Percentiles rank a stretch among this genome's conserved stretches.
These are phyloP conservation scores for Colletotrichum agaves DNA, from an alignment of 2,329 filamentous ascomycete species.

Conservation along the genomic window DNA sequence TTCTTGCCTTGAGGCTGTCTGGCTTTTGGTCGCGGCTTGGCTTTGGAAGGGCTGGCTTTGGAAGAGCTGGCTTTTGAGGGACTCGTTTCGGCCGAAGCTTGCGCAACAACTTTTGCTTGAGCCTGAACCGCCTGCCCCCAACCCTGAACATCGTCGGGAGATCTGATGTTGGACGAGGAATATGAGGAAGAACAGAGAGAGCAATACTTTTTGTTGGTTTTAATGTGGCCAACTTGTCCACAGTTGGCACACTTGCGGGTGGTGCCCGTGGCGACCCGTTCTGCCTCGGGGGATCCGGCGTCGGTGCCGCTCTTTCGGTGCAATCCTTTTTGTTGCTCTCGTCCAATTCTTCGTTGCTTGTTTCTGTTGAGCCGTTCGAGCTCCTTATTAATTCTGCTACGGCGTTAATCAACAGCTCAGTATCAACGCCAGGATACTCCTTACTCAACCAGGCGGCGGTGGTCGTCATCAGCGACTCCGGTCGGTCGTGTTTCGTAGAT, in stretches of 20 bases:
- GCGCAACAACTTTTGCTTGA: slow-evolving; percentile 20
- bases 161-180: slow-evolving; percentile 28
- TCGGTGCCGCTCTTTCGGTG: slow-evolving; percentile 52
- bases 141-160: slow-evolving; percentile 30
- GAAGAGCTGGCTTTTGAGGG: slow-evolving; percentile 35
- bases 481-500: slow-evolving; percentile 39
- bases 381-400: slow-evolving; percentile 73
- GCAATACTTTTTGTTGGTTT: slow-evolving; percentile 96
- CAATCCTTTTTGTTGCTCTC: slow-evolving; percentile 86
- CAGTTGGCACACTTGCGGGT: slow-evolving; percentile 97
- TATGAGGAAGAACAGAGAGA: slow-evolving; percentile 44
- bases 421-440: slow-evolving; percentile 28
- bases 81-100: slow-evolving; percentile 28
- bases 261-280: slow-evolving; percentile 71
- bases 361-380: slow-evolving; percentile 89
- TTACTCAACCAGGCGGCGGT: slow-evolving; percentile 38
- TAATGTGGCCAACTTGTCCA: slow-evolving; percentile 96
- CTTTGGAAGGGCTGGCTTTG: slow-evolving; percentile 32
- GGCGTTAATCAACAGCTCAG: slow-evolving; percentile 41
- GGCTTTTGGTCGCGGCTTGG: slow-evolving; percentile 32
- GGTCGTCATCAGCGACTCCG: slow-evolving; percentile 37
- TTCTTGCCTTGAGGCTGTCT: slow-evolving; percentile 38
- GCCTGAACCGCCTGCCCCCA: slow-evolving; percentile 33
- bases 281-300: slow-evolving; percentile 62
- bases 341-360: slow-evolving; percentile 87